These are phyloP conservation scores for Fragaria nilgerrensis DNA, from an alignment of 306 rosid species.

Conservation along the genomic window DNA sequence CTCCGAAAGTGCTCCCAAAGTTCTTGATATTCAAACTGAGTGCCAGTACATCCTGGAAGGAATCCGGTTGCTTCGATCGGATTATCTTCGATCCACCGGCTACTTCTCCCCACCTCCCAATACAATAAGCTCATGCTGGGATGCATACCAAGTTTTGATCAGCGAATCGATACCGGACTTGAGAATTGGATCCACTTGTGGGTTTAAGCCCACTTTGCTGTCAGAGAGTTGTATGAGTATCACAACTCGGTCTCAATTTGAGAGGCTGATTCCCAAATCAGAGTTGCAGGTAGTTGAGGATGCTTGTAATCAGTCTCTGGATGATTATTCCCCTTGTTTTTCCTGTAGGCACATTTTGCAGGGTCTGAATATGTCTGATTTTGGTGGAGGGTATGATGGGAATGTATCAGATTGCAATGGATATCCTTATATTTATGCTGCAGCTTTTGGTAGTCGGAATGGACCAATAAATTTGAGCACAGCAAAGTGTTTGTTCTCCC, in stretches of 20 bases:
- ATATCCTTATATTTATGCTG: conserved; percentile 18
- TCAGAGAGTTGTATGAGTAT: conserved; percentile 13
- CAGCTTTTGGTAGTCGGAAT: background rate
- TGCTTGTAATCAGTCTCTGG: conserved; percentile 13
- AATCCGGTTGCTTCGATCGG: conserved; percentile 22
- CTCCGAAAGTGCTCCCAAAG: background rate
- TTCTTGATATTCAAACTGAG: conserved; percentile 8
- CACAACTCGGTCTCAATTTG: conserved; percentile 13
- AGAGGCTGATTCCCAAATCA: conserved; percentile 5
- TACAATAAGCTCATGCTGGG: conserved; percentile 12
- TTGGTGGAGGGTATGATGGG: background rate
- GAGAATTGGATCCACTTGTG: conserved; percentile 7
- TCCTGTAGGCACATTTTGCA: background rate
- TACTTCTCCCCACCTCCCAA: conserved; percentile 15
- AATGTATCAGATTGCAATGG: conserved; percentile 14
- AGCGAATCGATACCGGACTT: conserved; percentile 4
- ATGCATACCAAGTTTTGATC: conserved; percentile 5
- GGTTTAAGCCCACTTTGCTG: conserved; percentile 3
- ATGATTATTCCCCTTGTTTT: conserved; percentile 1
- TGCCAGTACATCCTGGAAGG: conserved; percentile 20
- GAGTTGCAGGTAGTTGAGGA: background rate
- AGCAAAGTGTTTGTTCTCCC: conserved; percentile 18
- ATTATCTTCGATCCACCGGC: conserved; percentile 15
- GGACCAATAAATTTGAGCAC: conserved; percentile 12
- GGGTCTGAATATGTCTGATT: background rate